Percentiles rank a stretch among this genome's conserved stretches.
Conservation (phyloP, 371 early-diverging fungal species). For the Rhizopus delemar region DNA sequence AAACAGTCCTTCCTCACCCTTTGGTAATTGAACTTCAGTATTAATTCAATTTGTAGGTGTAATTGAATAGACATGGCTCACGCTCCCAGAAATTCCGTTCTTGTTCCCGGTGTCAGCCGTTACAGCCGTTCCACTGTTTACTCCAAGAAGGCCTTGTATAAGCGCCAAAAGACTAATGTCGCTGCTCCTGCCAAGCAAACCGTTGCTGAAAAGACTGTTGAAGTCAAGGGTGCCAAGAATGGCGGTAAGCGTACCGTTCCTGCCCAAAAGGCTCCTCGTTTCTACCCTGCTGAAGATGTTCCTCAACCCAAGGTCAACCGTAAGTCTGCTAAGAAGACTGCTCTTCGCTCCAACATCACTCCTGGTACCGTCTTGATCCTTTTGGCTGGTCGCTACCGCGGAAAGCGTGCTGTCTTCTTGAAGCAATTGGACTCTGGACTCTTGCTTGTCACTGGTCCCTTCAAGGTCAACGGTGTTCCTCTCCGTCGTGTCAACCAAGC, state of each 20-base stretch:
- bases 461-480: constrained; percentile 97
- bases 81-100: constrained; percentile 69
- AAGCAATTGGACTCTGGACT: constrained; percentile 92
- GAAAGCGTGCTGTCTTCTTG: constrained; percentile 97
- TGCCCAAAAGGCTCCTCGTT: constrained; percentile 70
- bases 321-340: constrained; percentile 73
- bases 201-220: constrained; percentile 66
- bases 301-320: constrained; percentile 73
- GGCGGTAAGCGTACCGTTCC: constrained; percentile 74
- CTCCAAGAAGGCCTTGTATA: constrained; percentile 81
- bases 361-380: constrained; percentile 97
- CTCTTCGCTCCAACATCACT: constrained; percentile 86
- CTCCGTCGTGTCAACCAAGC: constrained; percentile 96
- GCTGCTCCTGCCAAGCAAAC: constrained; percentile 50
- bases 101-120: constrained; percentile 80
- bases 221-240: constrained; percentile 80
- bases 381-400: constrained; percentile 94
- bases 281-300: constrained; percentile 86
- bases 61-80: constrained; percentile 16
- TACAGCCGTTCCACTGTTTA: constrained; percentile 71
- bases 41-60: constrained; percentile 5
- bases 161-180: constrained; percentile 65
- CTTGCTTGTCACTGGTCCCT: constrained; percentile 94
- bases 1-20: background rate
- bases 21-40: background rate